Base-by-base conservation (phyloP, 352 stramenopile species). In the Phytophthora europaea region DNA sequence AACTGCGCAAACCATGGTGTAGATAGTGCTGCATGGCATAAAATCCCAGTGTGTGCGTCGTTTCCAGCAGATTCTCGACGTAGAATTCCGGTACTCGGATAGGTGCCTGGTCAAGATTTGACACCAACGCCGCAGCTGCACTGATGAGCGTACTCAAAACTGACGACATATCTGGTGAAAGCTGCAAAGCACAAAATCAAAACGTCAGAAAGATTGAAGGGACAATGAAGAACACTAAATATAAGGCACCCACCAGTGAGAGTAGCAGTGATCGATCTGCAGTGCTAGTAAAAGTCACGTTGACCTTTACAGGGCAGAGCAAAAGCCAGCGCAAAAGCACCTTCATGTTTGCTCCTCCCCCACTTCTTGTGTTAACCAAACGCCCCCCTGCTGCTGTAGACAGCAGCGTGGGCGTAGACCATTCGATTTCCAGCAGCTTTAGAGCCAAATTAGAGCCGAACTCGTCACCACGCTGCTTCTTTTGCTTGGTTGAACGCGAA, bases 51-150 rank as follows among this genome's bases (percentile, higher is more conserved):
- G 90, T 94, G 66, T 96, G 85, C 1, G 88, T 94, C 20, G 90
- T 96, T 60, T 97, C 91, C 9, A 98, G 73, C 34, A 96, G 50
- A 61, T 97, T 97, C 65, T 96, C 87, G 13, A 97, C 85, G 61
- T 97, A 95, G 68, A 98, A 97, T 73, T 97, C 92, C 4, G 91
- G 92, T 31, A 98, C 82, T 34, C 92, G 88, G 73, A 98, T 94
- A 2, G 91, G 89, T 22, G 92, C 92, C 38, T 96, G 78, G 61
- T 97, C 90, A 33, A 98, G 59, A 34, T 96, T 97, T 3, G 90
- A 93, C 34, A 98, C 87, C 10, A 95, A 76, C 8, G 89, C 87
- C 0, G 89, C 87, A 3, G 89, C 89, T 2, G 89, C 89, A 57
- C 88, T 93, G 70, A 96, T 96, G 18, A 95, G 70, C 16, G 88